Evolutionary conservation across 805 yeast species (phyloP), one percentile per base, ranked within the genome.

Genomic region (Saccharomycopsis capsularis): DNA sequence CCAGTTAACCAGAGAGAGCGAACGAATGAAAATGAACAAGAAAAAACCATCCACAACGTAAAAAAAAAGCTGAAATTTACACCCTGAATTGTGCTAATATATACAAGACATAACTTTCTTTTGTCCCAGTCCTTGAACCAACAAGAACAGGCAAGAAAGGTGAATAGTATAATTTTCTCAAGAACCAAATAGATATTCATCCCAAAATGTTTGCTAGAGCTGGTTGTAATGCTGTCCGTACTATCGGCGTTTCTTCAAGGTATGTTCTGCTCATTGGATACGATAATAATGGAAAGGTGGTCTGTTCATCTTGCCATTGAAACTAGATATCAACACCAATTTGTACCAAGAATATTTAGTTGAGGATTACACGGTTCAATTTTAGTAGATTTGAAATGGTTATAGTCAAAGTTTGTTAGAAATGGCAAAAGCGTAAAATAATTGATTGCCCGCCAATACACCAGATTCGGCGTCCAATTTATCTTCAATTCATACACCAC

Each of bases 121-220:
- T 29, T 29, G 13, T 29, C 13, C 32, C 11, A 29, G 32, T 29
- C 32, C 32, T 29, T 29, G 32, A 29, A 13, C 13, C 13, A 29
- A 13, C 32, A 29, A 29, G n/a, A n/a, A n/a, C n/a, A n/a, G n/a
- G n/a, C n/a, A n/a, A n/a, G n/a, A n/a, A n/a, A n/a, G n/a, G n/a
- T n/a, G n/a, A 29, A 13, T 29, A 29, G 11, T 29, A 29, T 7
- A 29, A 13, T 29, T 9, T 29, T 29, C 32, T 9, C 13, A 29
- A 29, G 13, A 7, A 29, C 32, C 7, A 7, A 13, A 29, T 9
- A 13, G 13, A n/a, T n/a, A n/a, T n/a, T n/a, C n/a, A n/a, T n/a
- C n/a, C n/a, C 32, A 35, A 32, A 16, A 47, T 47, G 50, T 47
- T 47, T 41, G 45, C 50, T 11, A 47, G 50, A 47, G 42, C 46